These are phyloP conservation scores for Apophysomyces ossiformis DNA, from an alignment of 371 early-diverging fungal genomes.

Conservation along the genomic window DNA sequence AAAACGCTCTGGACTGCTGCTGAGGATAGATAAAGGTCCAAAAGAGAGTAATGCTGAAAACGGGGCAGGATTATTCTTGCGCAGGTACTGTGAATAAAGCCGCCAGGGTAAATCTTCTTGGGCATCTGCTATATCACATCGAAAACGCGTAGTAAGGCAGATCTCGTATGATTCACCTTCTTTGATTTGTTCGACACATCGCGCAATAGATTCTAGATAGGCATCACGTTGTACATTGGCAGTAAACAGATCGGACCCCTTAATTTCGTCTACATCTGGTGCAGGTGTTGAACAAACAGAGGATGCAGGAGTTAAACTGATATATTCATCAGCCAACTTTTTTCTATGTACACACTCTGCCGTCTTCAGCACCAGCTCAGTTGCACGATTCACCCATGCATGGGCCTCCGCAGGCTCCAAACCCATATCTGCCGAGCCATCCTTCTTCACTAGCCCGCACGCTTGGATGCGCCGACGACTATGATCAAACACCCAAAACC, in stretches of 20 bases:
- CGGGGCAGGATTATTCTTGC: constrained; percentile 87
- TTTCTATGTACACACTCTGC: constrained; percentile 14
- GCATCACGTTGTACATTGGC: constrained; percentile 50
- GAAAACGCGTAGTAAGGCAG: constrained; percentile 89
- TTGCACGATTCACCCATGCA: constrained; percentile 31
- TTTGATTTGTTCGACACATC: constrained; percentile 69
- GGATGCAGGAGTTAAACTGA: constrained; percentile 13
- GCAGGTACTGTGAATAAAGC: constrained; percentile 68
- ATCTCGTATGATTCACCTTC: constrained; percentile 95
- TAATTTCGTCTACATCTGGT: constrained; percentile 10
- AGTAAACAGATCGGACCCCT: constrained; percentile 32
- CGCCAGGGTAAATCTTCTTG: constrained; percentile 30
- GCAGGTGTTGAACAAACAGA: constrained; percentile 39
- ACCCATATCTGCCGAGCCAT: constrained; percentile 16
- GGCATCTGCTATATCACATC: constrained; percentile 24
- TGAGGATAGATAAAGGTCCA: constrained; percentile 45
- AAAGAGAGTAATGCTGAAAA: constrained; percentile 77
- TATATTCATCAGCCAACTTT: constrained; percentile 14
- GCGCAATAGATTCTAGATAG: constrained; percentile 71
- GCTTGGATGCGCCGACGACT: constrained; percentile 43
- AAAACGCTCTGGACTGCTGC: constrained; percentile 91
- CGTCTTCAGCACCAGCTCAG: constrained; percentile 3
- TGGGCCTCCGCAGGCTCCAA: constrained; percentile 19
- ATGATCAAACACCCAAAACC: constrained; percentile 80
- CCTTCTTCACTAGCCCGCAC: constrained; percentile 46